Percentiles rank a stretch among this genome's conserved stretches.
Conservation (phyloP, 2,329 filamentous ascomycete species). For the Acephala macrosclerotiorum region DNA sequence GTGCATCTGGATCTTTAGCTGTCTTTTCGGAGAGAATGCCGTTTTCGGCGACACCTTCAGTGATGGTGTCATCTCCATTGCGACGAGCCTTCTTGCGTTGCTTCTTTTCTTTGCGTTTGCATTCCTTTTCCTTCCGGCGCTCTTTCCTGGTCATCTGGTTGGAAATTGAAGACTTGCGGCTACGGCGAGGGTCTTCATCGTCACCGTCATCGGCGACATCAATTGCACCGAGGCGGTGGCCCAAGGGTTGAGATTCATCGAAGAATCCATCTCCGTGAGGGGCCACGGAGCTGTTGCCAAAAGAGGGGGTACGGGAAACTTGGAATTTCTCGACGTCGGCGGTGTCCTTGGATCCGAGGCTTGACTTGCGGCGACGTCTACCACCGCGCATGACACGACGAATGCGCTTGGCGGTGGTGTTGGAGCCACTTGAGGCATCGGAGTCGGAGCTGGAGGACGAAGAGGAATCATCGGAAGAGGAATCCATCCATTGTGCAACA, state of each 20-base stretch:
- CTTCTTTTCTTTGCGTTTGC: conserved; percentile 36
- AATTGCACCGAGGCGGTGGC: conserved; percentile 45
- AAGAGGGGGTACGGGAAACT: conserved; percentile 53
- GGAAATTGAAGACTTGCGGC: conserved; percentile 39
- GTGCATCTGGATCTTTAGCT: conserved; percentile 45
- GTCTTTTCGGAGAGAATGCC: conserved; percentile 33
- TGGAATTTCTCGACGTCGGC: conserved; percentile 43
- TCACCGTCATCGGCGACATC: conserved; percentile 62
- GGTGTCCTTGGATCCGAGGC: conserved; percentile 71
- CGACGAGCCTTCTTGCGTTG: conserved; percentile 34
- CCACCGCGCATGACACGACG: conserved; percentile 75
- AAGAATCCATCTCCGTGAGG: conserved; percentile 36
- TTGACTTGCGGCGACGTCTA: conserved; percentile 76
- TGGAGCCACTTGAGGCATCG: conserved; percentile 70
- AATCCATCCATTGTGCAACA: conserved; percentile 79
- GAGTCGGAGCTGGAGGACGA: conserved; percentile 74
- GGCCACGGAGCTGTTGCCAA: conserved; percentile 40
- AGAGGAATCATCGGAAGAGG: conserved; percentile 63
- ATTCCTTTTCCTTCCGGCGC: conserved; percentile 48
- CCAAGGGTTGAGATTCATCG: conserved; percentile 29
- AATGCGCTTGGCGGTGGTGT: conserved; percentile 77
- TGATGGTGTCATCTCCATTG: conserved; percentile 34
- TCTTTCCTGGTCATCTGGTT: conserved; percentile 42
- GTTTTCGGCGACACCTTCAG: conserved; percentile 31
- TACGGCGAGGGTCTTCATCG: conserved; percentile 48